Evolutionary conservation across 495 filamentous ascomycete species (phyloP), one percentile per base, ranked within the genome.

Genomic region (Chaetomium fimeti): DNA sequence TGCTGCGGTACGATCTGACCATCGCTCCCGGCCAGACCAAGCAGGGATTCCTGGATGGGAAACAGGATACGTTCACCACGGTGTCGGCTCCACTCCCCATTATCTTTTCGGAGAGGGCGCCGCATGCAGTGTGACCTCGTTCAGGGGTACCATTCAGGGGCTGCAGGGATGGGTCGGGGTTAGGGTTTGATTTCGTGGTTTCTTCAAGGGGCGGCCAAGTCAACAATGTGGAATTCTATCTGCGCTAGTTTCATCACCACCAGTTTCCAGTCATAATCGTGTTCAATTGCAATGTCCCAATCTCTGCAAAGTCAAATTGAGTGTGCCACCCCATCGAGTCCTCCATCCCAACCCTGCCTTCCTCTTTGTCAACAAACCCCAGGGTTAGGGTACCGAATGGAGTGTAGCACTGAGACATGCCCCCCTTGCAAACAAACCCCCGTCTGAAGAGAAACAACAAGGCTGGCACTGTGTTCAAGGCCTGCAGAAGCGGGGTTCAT

Each of bases 21-120:
- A 28, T 62, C 13, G 65, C 56, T 3, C 28, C 56, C 1, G 59
- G 62, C 12, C 59, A 67, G 27, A 64, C 47, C 15, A 52, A 45
- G 22, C 57, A 64, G 56, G 55, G 36, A 27, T 71, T 71, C 32
- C 27, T 69, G 52, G 69, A 67, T 15, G 60, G 58, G 5, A 69
- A 66, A 61, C 51, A 71, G 60, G 67, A 68, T 29, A 67, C 62
- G 0, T 71, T 73, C 32, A 66, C 64, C 1, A 65, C 66, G 0
- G 64, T 68, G 22, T 69, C 69, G 7, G 62, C 63, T 1, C 38
- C 69, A 0, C 53, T 67, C 45, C 68, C 64, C 1, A 20, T 69
- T 2, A 55, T 67, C 24, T 69, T 69, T 40, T 65, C 64, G 5
- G 59, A 61, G 32, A 68, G 66, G 54, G 53, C 8, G 5, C 53